These are phyloP conservation scores for Conoideocrella luteorostrata DNA, from an alignment of 2,329 filamentous ascomycete genomes.

Conservation along the genomic window DNA sequence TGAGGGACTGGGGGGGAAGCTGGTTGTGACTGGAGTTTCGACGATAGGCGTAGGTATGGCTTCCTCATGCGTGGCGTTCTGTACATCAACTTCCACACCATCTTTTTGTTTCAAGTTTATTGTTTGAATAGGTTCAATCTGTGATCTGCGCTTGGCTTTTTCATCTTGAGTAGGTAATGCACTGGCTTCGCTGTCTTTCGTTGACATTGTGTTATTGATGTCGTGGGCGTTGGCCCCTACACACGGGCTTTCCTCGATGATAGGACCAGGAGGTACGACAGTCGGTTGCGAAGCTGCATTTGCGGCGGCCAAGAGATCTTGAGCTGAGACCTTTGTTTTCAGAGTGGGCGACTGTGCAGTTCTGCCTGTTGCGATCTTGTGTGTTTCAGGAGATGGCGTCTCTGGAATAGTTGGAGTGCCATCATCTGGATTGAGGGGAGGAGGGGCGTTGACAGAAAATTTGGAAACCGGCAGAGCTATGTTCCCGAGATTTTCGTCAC, in stretches of 20 bases:
- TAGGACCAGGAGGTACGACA: neutral
- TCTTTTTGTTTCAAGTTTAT: conserved; percentile 38
- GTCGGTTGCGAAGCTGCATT: conserved; percentile 12
- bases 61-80: conserved; percentile 73
- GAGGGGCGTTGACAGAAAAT: conserved; percentile 14
- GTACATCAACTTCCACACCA: conserved; percentile 77
- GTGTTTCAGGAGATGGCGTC: too few species aligned
- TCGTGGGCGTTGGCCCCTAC: neutral
- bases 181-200: conserved; percentile 19
- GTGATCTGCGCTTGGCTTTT: conserved; percentile 26
- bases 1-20: conserved; percentile 36
- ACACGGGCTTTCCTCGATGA: neutral
- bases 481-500: conserved; percentile 8
- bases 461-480: conserved; percentile 14
- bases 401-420: neutral
- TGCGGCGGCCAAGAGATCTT: conserved; percentile 18
- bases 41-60: conserved; percentile 74
- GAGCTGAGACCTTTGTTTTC: conserved; percentile 21
- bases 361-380: conserved; percentile 6
- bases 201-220: neutral
- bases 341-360: conserved; percentile 11
- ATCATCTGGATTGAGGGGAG: conserved; percentile 8
- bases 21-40: conserved; percentile 73
- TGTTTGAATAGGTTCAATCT: conserved; percentile 51
- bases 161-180: conserved; percentile 21